phyloP scores from a whole-genome alignment of 2,329 filamentous ascomycete genomes.

The Cercospora nicotianae region DNA sequence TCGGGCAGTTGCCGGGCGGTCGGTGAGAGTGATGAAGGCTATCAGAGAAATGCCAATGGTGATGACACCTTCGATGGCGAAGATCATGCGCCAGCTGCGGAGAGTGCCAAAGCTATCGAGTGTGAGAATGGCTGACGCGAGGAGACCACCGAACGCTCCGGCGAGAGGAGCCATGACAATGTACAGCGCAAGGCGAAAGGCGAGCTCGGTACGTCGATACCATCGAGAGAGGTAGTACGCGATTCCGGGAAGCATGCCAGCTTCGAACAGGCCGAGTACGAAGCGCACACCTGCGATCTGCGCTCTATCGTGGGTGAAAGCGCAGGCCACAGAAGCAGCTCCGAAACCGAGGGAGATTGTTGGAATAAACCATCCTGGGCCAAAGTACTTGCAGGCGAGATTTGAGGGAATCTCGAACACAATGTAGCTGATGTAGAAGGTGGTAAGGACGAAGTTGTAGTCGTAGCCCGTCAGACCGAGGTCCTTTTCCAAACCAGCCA shows the following conservation, averaged over 20 bases:
- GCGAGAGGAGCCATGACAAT: conserved; percentile 70
- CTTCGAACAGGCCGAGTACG: conserved; percentile 60
- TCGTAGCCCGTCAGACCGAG: conserved; percentile 58
- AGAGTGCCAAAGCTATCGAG: conserved; percentile 60
- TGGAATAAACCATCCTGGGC: conserved; percentile 71
- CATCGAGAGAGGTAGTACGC: conserved; percentile 72
- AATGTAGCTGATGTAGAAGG: conserved; percentile 74
- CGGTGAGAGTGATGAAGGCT: conserved; percentile 64
- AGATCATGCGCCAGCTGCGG: conserved; percentile 67
- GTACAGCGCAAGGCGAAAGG: conserved; percentile 67
- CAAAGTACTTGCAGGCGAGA: conserved; percentile 68
- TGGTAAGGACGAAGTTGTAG: conserved; percentile 66
- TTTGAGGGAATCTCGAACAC: conserved; percentile 70
- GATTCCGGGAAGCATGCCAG: conserved; percentile 72
- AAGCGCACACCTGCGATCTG: conserved; percentile 64
- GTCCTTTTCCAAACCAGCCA: conserved; percentile 58
- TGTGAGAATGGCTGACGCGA: conserved; percentile 62
- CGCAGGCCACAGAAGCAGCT: conserved; percentile 61
- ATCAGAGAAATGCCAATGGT: conserved; percentile 60
- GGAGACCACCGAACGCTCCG: conserved; percentile 68
- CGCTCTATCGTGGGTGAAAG: conserved; percentile 60
- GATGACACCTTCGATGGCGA: conserved; percentile 69
- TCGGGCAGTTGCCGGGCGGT: conserved; percentile 65
- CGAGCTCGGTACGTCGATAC: conserved; percentile 68
- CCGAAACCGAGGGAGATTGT: conserved; percentile 63